Conservation (phyloP, 768 basidiomycete genomes). For the Boletus rufocinnamomeus region DNA sequence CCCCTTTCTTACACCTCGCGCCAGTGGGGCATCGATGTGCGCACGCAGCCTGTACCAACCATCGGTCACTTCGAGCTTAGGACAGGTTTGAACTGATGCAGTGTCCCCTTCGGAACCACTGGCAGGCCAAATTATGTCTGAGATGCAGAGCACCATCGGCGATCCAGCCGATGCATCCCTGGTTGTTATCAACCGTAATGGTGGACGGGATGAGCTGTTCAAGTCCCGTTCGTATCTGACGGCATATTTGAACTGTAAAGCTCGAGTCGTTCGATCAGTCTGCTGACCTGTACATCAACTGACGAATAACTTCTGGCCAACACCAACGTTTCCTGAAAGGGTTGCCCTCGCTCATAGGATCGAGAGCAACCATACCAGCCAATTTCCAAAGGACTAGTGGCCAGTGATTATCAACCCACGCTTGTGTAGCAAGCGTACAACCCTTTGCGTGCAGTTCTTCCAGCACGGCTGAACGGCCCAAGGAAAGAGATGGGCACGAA, state of each 20-base stretch:
- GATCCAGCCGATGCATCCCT: slow-evolving; percentile 77
- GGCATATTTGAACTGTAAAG: slow-evolving; percentile 1
- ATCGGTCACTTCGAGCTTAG: slow-evolving; percentile 89
- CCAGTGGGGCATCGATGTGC: slow-evolving; percentile 69
- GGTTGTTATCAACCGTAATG: slow-evolving; percentile 77
- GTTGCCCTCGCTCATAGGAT: slow-evolving; percentile 59
- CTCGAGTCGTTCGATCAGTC: not conserved
- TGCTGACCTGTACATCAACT: slow-evolving; percentile 81
- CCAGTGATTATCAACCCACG: slow-evolving; percentile 96
- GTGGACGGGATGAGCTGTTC: slow-evolving; percentile 74
- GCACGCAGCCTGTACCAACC: slow-evolving; percentile 94
- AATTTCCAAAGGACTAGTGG: slow-evolving; percentile 90
- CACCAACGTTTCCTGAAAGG: slow-evolving; percentile 65
- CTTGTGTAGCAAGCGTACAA: slow-evolving; percentile 65
- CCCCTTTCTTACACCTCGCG: slow-evolving; percentile 65
- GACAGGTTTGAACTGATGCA: slow-evolving; percentile 40
- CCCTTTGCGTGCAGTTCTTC: slow-evolving; percentile 55
- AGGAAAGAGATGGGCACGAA: slow-evolving; percentile 24
- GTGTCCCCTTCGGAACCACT: slow-evolving; percentile 40
- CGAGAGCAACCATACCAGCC: slow-evolving; percentile 76
- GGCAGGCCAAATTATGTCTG: slow-evolving; percentile 62
- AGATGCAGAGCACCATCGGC: slow-evolving; percentile 86
- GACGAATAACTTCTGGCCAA: slow-evolving; percentile 78
- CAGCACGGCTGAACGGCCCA: slow-evolving; percentile 58
- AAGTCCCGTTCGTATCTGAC: slow-evolving; percentile 87